Percentiles rank a stretch among this genome's conserved stretches.
Conservation (phyloP, 179 eudicot species). For the Patellifolia procumbens region DNA sequence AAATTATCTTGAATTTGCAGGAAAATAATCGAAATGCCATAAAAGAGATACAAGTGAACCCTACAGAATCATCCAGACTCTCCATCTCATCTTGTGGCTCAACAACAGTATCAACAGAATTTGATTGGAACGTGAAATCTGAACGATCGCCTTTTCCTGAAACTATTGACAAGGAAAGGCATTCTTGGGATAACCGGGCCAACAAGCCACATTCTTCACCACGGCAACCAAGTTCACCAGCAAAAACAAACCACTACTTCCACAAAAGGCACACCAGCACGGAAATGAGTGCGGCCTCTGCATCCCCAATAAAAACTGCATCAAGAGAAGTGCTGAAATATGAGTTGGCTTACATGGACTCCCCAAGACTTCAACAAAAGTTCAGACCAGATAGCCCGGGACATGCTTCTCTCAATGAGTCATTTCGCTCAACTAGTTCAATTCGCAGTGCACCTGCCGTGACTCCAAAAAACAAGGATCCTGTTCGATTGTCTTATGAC, state of each 20-base stretch:
- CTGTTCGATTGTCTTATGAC: conserved; percentile 38
- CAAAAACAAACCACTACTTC: conserved; percentile 12
- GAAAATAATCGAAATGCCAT: conserved; percentile 27
- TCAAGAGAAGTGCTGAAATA: conserved; percentile 16
- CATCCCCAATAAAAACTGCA: conserved; percentile 25
- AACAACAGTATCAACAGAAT: conserved; percentile 26
- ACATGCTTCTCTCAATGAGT: conserved; percentile 22
- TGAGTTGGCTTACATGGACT: conserved; percentile 27
- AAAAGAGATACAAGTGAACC: conserved; percentile 19
- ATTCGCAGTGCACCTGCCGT: conserved; percentile 25
- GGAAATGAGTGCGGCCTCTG: conserved; percentile 7
- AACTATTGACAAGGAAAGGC: background rate
- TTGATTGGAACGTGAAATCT: conserved; percentile 8
- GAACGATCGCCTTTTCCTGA: conserved; percentile 9
- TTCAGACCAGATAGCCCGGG: conserved; percentile 28
- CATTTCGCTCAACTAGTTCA: conserved; percentile 31
- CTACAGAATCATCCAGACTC: conserved; percentile 30
- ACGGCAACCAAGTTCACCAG: conserved; percentile 15
- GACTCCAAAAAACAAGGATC: conserved; percentile 20
- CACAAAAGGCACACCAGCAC: conserved; percentile 14
- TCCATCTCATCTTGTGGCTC: conserved; percentile 37
- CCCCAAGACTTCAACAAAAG: conserved; percentile 32
- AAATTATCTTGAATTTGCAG: conserved; percentile 26
- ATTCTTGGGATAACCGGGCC: background rate
- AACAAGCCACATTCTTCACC: conserved; percentile 19